Evolutionary conservation across 106 monocot genomes (phyloP).

Genomic region (Gastrodia elata): DNA sequence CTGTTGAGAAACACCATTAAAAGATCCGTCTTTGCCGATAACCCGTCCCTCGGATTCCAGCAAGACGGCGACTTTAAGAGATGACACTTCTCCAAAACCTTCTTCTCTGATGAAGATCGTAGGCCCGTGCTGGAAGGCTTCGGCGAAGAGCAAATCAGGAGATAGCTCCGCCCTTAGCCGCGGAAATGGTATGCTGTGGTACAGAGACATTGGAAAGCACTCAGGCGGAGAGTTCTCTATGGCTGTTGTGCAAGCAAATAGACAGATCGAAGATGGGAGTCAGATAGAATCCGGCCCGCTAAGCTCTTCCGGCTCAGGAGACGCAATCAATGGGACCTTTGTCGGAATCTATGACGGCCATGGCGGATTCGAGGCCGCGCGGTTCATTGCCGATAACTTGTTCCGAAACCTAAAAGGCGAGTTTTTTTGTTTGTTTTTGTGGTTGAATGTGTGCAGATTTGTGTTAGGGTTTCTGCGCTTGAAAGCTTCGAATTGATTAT

Average conservation of each 20-base stretch:
- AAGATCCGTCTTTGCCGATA: not conserved
- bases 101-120: constrained; percentile 9
- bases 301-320: constrained; percentile 14
- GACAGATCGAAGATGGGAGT: constrained; percentile 24
- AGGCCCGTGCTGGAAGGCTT: not conserved
- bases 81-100: not conserved
- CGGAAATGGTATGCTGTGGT: constrained; percentile 26
- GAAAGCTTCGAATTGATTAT: not conserved
- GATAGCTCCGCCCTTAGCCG: constrained; percentile 4
- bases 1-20: not conserved
- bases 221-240: constrained; percentile 31
- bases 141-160: not conserved
- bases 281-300: constrained; percentile 26
- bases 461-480: not conserved
- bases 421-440: not conserved
- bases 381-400: constrained; percentile 21
- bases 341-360: constrained; percentile 32
- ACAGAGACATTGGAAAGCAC: constrained; percentile 27
- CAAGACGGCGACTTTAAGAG: constrained; percentile 1
- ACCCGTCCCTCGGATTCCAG: not conserved
- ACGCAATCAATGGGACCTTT: constrained; percentile 17
- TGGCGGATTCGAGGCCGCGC: constrained; percentile 25
- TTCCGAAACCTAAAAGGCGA: constrained; percentile 25
- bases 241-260: constrained; percentile 26
- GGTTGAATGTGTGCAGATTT: not conserved